Evolutionary conservation across 768 basidiomycete genomes (phyloP).

Genomic region (Pisolithus sp.): DNA sequence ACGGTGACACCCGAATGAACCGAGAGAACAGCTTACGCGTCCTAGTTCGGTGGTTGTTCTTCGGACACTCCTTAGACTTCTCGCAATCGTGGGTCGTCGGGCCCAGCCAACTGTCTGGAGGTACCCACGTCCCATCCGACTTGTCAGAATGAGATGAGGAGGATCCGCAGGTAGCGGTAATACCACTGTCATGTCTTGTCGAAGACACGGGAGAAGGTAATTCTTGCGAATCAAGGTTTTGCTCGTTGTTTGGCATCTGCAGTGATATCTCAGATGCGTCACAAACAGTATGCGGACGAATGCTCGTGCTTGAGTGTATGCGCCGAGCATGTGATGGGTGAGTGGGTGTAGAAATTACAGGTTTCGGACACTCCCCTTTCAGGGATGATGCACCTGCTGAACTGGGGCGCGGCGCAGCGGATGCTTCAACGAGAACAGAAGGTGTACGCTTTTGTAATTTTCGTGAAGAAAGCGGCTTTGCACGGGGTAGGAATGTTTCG

Average conservation of each 20-base stretch:
- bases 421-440: not conserved
- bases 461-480: conserved; percentile 14
- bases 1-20: not conserved
- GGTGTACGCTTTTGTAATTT: conserved; percentile 9
- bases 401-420: not conserved
- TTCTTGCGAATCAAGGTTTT: not conserved
- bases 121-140: conserved; percentile 10
- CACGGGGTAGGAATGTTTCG: conserved; percentile 18
- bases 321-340: not conserved
- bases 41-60: conserved; percentile 2
- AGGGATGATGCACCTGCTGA: not conserved
- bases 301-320: not conserved
- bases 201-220: not conserved
- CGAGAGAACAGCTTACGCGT: not conserved
- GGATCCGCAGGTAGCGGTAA: not conserved
- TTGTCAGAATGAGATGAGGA: not conserved
- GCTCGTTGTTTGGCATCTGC: not conserved
- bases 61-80: not conserved
- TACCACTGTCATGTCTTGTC: not conserved
- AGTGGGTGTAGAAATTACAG: not conserved
- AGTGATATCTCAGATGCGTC: not conserved
- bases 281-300: not conserved
- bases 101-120: conserved; percentile 23
- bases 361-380: not conserved
- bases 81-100: conserved; percentile 2